Evolutionary conservation across 2,329 filamentous ascomycete genomes (phyloP), one percentile per base, ranked within the genome.

Genomic region (Decorospora gaudefroyi): DNA sequence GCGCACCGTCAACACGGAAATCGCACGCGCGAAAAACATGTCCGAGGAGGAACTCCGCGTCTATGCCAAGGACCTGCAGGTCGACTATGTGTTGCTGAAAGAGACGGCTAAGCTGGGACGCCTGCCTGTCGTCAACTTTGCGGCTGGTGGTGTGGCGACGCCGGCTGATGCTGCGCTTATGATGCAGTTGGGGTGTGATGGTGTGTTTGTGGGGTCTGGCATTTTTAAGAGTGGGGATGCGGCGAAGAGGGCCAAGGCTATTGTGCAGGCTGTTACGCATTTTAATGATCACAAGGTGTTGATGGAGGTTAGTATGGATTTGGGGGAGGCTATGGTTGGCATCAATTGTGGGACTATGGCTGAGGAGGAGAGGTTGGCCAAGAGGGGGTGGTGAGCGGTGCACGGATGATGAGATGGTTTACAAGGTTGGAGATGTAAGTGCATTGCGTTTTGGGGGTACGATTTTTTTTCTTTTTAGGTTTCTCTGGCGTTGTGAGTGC

Each of bases 151-250:
- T 45, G 88, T 99, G n/a, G 93, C 93, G n/a, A 99, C 93, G 1
- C 93, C 93, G 0, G 93, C 93, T 0, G 93, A 99, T 73, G 93
- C 93, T 0, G 93, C 93, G 2, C 78, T 99, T 76, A 89, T 99
- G 92, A 99, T 99, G 93, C 92, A 97, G 79, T 78, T 99, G 54
- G 93, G 93, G 49, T 97, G 93, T 68, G 93, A 99, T 67, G 93
- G 93, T 46, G 93, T 99, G 23, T 99, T 99, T 68, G 93, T 99
- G 23, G 93, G 93, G 18, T 90, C 85, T 45, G 93, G 93, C 18
- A 97, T 97, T 72, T 99, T 99, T 83, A 97, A 97, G 83, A 89
- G 84, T 4, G 92, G 92, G 12, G 86, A 97, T 72, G 88, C 93
- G 15, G 84, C 86, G 30, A 89, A 92, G 83, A 79, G 93, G 49